Conservation (phyloP, 495 filamentous ascomycete species). For the Talaromyces adpressus region DNA sequence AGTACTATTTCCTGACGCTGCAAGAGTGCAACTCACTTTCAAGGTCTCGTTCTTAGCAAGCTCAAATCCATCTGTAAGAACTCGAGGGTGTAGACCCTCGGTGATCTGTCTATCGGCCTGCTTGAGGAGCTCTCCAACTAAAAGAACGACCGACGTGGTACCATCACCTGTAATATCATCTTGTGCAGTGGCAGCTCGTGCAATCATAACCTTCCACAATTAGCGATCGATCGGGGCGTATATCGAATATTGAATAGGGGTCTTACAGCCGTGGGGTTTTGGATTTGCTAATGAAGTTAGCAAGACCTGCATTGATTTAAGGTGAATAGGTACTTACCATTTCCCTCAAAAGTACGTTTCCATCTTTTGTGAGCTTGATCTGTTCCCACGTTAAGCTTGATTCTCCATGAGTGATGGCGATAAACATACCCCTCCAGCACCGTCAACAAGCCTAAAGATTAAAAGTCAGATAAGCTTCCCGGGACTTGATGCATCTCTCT, state of each 20-base stretch:
- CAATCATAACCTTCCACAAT: conserved; percentile 79
- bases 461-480: conserved; percentile 22
- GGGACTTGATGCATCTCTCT: conserved; percentile 4
- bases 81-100: conserved; percentile 89
- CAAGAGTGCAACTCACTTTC: conserved; percentile 49
- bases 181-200: conserved; percentile 92
- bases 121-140: conserved; percentile 95
- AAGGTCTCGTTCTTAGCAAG: conserved; percentile 89
- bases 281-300: conserved; percentile 57
- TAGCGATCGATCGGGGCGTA: conserved; percentile 11
- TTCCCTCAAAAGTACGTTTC: conserved; percentile 88
- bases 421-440: conserved; percentile 73
- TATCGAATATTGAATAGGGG: conserved; percentile 9
- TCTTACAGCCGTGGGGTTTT: conserved; percentile 78
- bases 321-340: conserved; percentile 58
- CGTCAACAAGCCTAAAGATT: conserved; percentile 75
- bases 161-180: conserved; percentile 98
- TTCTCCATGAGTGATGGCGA: background rate
- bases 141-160: conserved; percentile 90
- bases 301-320: conserved; percentile 1
- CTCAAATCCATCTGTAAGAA: conserved; percentile 97
- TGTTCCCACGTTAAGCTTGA: conserved; percentile 23
- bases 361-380: conserved; percentile 99
- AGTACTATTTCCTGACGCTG: conserved; percentile 6
- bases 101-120: conserved; percentile 92